Conservation (phyloP, 2,329 filamentous ascomycete species). For the Tolypocladium nubicola region DNA sequence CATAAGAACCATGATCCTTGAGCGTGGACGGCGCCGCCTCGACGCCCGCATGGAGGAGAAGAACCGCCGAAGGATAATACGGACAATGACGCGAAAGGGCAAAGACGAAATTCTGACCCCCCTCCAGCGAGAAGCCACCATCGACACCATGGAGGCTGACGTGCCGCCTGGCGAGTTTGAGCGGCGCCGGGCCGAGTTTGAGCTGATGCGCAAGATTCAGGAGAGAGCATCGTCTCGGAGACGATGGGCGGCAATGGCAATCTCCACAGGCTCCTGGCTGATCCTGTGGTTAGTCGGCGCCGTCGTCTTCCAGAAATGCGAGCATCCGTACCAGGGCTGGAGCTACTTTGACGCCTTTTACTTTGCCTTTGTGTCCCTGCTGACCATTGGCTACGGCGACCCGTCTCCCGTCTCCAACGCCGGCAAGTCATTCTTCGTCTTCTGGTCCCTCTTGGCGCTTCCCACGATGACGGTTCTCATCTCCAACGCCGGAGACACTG, state of each 20-base stretch:
- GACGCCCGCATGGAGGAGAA: constrained; percentile 50
- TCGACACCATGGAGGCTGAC: constrained; percentile 4
- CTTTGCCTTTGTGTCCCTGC: constrained; percentile 72
- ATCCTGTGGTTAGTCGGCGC: constrained; percentile 75
- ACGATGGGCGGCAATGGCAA: constrained; percentile 61
- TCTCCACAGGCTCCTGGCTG: constrained; percentile 59
- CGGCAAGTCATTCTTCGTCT: constrained; percentile 80
- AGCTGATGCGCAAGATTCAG: constrained; percentile 76
- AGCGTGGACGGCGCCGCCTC: constrained; percentile 43
- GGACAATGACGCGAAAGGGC: constrained; percentile 32
- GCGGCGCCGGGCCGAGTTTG: constrained; percentile 60
- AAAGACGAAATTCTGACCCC: constrained; percentile 39
- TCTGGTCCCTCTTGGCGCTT: constrained; percentile 79
- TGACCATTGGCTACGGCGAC: constrained; percentile 85
- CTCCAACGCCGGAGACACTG: constrained; percentile 72
- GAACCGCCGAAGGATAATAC: constrained; percentile 38
- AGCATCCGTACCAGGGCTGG: constrained; percentile 47
- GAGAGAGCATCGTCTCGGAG: constrained; percentile 50
- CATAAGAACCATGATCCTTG: constrained; percentile 56
- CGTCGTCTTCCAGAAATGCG: constrained; percentile 52
- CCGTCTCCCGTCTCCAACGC: constrained; percentile 64
- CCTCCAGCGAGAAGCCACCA: constrained; percentile 17
- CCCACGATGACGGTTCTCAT: constrained; percentile 85
- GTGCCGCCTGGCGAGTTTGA: constrained; percentile 34
- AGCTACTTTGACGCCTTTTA: constrained; percentile 75